phyloP scores from a whole-genome alignment of 306 rosid species.

The Medicago lupulina region DNA sequence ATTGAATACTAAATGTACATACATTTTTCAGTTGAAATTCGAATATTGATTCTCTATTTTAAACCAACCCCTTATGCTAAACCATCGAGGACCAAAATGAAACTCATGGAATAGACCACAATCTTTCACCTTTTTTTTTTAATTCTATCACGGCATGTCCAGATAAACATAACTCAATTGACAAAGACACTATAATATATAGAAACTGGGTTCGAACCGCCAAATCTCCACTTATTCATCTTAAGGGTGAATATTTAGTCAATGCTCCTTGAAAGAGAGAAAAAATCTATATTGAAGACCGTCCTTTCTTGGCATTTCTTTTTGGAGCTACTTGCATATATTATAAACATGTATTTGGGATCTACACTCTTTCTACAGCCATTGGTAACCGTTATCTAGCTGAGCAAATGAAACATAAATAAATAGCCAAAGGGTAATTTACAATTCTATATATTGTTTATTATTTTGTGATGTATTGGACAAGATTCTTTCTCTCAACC shows the following conservation, averaged over 20 bases:
- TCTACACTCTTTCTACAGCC: neutral
- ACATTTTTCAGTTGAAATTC: no score
- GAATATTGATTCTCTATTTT: no score
- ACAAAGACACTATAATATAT: no score
- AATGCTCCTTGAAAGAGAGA: no score
- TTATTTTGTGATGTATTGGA: neutral
- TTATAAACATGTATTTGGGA: neutral
- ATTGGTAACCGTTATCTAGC: slow-evolving; percentile 32
- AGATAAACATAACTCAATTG: no score
- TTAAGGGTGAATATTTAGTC: no score
- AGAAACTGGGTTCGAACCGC: no score
- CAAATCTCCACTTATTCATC: no score
- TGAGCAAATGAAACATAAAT: slow-evolving; percentile 12
- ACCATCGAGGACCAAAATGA: neutral
- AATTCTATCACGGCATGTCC: neutral
- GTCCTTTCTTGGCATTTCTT: slow-evolving; percentile 39
- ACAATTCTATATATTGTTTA: neutral
- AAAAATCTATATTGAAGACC: neutral
- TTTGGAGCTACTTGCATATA: slow-evolving; percentile 6
- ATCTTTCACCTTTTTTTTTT: slow-evolving; percentile 30
- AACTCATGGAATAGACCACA: slow-evolving; percentile 35
- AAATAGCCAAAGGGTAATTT: neutral
- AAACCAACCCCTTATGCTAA: no score
- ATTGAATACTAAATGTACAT: no score
- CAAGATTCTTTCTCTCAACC: slow-evolving; percentile 13